Evolutionary conservation across 169 alveolate species (phyloP), one percentile per base, ranked within the genome.

Genomic region (Plasmodium berghei): DNA sequence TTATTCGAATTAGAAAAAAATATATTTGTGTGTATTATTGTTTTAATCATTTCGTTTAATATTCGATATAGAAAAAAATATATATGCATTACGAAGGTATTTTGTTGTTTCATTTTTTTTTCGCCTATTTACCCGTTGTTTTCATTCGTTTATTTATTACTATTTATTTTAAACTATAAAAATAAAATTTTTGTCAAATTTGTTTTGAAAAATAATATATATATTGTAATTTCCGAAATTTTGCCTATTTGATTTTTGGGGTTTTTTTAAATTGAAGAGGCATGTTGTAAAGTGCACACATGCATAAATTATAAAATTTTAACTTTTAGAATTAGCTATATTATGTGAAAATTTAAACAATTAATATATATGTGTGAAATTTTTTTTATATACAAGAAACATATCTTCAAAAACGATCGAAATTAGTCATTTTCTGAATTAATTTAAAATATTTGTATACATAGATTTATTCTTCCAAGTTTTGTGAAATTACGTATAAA

Each of bases 1-100:
- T 24, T 45, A 58, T 34, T 61, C 8, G 72, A 58, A 58, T 26
- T 45, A 42, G 62, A 16, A 73, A 40, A 52, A 59, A 64, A 63
- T 45, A 64, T 70, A 63, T 66, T 22, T 77, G 70, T 64, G 71
- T 77, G 73, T 61, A 61, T 40, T 63, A 64, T 75, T 62, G 34
- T 18, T 28, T 55, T 52, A 6, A 56, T 49, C 52, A n/a, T 45
- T 66, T 66, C 16, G 28, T 64, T 80, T 66, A 73, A 58, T 28
- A 49, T 71, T 71, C 67, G n/a, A 67, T 56, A 48, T 26, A 55
- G 18, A 67, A 80, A 34, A 67, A 46, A 46, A 26, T 34, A 22
- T 16, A 49, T 22, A 58, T 49, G 16, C 28, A 26, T 24, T 52
- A 24, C 26, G 42, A 24, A 66, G 14, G 59, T 24, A 24, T 9